Conservation (phyloP, 768 basidiomycete species). For the Phylloporus rhodoxanthus region DNA sequence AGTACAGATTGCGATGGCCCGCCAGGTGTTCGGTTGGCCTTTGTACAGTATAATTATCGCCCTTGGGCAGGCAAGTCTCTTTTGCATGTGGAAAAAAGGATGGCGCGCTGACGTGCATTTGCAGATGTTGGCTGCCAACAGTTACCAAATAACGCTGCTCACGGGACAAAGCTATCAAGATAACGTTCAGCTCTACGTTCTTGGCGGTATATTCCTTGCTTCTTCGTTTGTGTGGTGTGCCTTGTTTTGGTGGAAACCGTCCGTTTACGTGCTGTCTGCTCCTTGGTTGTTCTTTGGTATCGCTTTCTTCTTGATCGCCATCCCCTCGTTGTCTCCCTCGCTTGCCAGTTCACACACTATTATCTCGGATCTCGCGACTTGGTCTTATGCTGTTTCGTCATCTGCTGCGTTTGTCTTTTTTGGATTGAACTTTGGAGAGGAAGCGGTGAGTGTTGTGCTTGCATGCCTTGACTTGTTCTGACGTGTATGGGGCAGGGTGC, state of each 20-base stretch:
- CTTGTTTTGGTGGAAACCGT: constrained; percentile 82
- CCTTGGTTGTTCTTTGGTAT: constrained; percentile 91
- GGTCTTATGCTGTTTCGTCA: constrained; percentile 90
- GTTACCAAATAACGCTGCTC: constrained; percentile 90
- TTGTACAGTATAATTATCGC: constrained; percentile 87
- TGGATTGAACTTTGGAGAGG: constrained; percentile 94
- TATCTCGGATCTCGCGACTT: constrained; percentile 74
- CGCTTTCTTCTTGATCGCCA: constrained; percentile 86
- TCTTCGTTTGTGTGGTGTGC: constrained; percentile 87
- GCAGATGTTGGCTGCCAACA: constrained; percentile 82
- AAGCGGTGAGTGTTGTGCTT: constrained; percentile 56
- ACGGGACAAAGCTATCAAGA: constrained; percentile 82
- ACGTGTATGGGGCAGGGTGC: constrained; percentile 53
- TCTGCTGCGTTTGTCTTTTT: constrained; percentile 92
- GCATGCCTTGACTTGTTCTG: constrained; percentile 1
- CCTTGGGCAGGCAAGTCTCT: constrained; percentile 58
- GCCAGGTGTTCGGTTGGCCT: constrained; percentile 82
- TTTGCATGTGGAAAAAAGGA: background rate
- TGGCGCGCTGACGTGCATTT: constrained; percentile 2
- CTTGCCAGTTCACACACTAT: constrained; percentile 59
- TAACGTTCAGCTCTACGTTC: constrained; percentile 78
- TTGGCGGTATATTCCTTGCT: constrained; percentile 83
- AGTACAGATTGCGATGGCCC: constrained; percentile 76
- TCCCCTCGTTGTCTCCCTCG: constrained; percentile 66
- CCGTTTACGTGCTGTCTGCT: constrained; percentile 75